Percentiles rank a stretch among this genome's conserved stretches.
phyloP scores from a whole-genome alignment of 1,139 yeast genomes.

The Yamadazyma atlantica region DNA sequence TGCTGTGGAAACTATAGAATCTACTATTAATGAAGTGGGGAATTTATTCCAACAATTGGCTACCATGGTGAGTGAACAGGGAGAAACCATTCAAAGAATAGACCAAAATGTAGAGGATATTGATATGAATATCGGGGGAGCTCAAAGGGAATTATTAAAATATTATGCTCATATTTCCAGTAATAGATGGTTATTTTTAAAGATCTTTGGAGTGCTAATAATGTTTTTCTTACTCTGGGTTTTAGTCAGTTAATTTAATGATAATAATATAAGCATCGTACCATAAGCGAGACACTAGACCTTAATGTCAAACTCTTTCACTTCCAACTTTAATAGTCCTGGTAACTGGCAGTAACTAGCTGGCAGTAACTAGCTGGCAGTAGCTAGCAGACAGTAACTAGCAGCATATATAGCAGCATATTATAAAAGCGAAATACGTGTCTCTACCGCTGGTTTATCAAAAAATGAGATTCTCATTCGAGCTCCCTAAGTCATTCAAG shows the following conservation, averaged over 20 bases:
- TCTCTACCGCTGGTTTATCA: neutral
- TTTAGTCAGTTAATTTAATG: constrained; percentile 62
- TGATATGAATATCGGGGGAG: constrained; percentile 83
- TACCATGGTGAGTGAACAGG: constrained; percentile 97
- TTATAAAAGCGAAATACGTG: neutral
- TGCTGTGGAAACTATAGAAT: constrained; percentile 94
- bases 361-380: too few relatives aligned
- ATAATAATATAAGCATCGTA: neutral
- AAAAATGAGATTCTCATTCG: neutral
- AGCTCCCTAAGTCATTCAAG: constrained; percentile 1
- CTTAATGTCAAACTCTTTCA: too few relatives aligned
- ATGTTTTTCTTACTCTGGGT: constrained; percentile 80
- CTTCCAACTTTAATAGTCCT: too few relatives aligned
- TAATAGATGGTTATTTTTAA: constrained; percentile 89
- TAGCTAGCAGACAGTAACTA: too few relatives aligned
- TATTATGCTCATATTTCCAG: constrained; percentile 86
- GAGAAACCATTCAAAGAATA: constrained; percentile 92
- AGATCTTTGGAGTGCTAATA: constrained; percentile 84
- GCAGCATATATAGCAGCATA: too few relatives aligned
- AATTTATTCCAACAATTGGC: constrained; percentile 92
- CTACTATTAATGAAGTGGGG: constrained; percentile 95
- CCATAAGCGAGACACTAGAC: too few relatives aligned
- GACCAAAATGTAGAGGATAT: constrained; percentile 96
- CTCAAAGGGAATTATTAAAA: constrained; percentile 89
- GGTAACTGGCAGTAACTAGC: too few relatives aligned